phyloP scores from a whole-genome alignment of 345 rosid genomes.

The Eucalyptus viminalis region DNA sequence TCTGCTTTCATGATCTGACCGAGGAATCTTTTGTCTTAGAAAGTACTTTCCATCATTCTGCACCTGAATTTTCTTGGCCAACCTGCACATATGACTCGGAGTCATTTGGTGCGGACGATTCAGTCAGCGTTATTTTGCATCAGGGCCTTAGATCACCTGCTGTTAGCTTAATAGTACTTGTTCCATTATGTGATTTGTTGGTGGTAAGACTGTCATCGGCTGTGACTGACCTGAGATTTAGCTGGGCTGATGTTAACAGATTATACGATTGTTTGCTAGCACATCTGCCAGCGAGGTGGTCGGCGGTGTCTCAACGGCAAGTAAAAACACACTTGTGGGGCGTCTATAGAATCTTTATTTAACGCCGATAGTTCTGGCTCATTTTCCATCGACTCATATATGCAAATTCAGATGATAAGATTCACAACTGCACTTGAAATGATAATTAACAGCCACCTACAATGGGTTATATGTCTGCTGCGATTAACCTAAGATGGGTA shows the following conservation, averaged over 20 bases:
- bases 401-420: neutral
- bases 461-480: neutral
- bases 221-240: neutral
- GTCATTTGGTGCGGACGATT: neutral
- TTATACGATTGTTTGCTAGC: neutral
- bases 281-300: neutral
- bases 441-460: neutral
- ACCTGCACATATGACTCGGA: neutral
- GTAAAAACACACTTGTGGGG: neutral
- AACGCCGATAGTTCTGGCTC: neutral
- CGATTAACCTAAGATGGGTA: neutral
- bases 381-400: neutral
- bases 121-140: neutral
- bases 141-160: neutral
- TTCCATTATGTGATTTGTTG: neutral
- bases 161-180: neutral
- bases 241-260: neutral
- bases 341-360: neutral
- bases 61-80: neutral
- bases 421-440: neutral
- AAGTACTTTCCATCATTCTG: neutral
- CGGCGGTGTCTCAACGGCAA: neutral
- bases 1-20: neutral
- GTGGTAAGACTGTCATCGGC: neutral
- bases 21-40: neutral